These are phyloP conservation scores for Graphilbum ipis-grandicollis DNA, from an alignment of 2,329 filamentous ascomycete species.

Conservation along the genomic window DNA sequence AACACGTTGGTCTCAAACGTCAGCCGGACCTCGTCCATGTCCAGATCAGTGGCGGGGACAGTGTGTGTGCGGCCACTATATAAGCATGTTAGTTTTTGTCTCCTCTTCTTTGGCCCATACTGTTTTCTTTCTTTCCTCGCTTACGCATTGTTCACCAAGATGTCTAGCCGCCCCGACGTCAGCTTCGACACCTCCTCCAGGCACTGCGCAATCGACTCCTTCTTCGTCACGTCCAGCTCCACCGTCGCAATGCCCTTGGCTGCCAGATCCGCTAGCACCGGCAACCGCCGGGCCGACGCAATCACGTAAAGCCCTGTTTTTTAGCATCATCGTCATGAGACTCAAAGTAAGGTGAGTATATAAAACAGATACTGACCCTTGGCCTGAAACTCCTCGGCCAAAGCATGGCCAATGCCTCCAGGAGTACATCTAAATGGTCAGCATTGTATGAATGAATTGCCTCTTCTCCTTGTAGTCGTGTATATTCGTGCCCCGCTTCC, in stretches of 20 bases:
- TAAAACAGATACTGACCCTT: conserved; percentile 21
- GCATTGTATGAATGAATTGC: too few relatives aligned
- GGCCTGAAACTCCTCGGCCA: conserved; percentile 34
- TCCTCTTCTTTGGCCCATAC: too few relatives aligned
- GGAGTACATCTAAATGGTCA: conserved; percentile 41
- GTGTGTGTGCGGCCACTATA: conserved; percentile 31
- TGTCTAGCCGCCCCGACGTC: conserved; percentile 35
- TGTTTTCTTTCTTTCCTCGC: too few relatives aligned
- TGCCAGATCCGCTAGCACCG: conserved; percentile 27
- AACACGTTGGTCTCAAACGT: conserved; percentile 42
- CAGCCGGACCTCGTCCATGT: conserved; percentile 31
- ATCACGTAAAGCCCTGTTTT: conserved; percentile 33
- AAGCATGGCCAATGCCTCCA: conserved; percentile 37
- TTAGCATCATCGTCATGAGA: too few relatives aligned
- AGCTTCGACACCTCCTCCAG: conserved; percentile 27
- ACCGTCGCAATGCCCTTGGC: conserved; percentile 30
- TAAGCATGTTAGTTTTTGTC: too few relatives aligned
- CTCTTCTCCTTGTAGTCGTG: too few relatives aligned
- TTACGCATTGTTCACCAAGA: conserved; percentile 43
- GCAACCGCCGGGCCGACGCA: conserved; percentile 33
- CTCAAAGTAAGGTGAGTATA: too few relatives aligned
- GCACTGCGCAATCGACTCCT: conserved; percentile 30
- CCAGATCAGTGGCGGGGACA: conserved; percentile 32
- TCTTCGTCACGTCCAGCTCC: conserved; percentile 34
- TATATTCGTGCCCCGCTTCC: too few relatives aligned